These are phyloP conservation scores for Blastobotrys malaysiensis DNA, from an alignment of 1,139 yeast genomes.

Conservation along the genomic window DNA sequence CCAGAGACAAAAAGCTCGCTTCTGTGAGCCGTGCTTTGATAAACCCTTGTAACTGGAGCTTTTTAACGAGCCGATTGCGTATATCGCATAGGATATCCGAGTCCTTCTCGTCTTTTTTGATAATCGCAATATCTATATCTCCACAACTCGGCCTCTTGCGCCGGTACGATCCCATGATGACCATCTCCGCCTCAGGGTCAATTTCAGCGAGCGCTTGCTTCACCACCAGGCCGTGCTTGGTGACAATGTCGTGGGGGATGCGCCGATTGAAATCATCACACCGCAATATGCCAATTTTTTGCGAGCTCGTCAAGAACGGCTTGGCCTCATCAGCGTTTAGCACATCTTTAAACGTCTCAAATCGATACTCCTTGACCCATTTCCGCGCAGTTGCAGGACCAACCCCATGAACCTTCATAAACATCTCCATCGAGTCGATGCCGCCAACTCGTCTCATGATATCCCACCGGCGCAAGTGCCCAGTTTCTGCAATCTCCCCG, in stretches of 20 bases:
- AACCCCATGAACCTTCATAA: conserved; percentile 48
- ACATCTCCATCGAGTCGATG: conserved; percentile 31
- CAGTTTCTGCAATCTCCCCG: conserved; percentile 43
- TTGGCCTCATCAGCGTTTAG: conserved; percentile 8
- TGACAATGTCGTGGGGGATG: conserved; percentile 47
- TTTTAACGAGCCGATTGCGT: conserved; percentile 31
- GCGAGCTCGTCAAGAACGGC: conserved; percentile 36
- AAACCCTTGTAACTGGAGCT: conserved; percentile 31
- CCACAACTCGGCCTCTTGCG: conserved; percentile 49
- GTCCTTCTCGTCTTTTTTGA: conserved; percentile 29
- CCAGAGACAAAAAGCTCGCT: neutral
- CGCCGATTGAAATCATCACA: conserved; percentile 47
- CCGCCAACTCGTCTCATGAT: conserved; percentile 12
- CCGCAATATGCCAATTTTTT: conserved; percentile 44
- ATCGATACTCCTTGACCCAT: conserved; percentile 40
- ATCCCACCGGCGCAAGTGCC: conserved; percentile 38
- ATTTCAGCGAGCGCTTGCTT: conserved; percentile 31
- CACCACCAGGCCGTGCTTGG: conserved; percentile 39
- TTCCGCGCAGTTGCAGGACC: conserved; percentile 44
- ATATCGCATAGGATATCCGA: conserved; percentile 28
- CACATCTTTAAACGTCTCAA: conserved; percentile 41
- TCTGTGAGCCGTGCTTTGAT: conserved; percentile 22
- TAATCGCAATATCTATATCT: conserved; percentile 55
- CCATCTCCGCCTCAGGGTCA: conserved; percentile 38
- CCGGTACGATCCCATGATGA: conserved; percentile 53